phyloP scores from a whole-genome alignment of 768 basidiomycete genomes.

The Hygrophorus pudorinus region DNA sequence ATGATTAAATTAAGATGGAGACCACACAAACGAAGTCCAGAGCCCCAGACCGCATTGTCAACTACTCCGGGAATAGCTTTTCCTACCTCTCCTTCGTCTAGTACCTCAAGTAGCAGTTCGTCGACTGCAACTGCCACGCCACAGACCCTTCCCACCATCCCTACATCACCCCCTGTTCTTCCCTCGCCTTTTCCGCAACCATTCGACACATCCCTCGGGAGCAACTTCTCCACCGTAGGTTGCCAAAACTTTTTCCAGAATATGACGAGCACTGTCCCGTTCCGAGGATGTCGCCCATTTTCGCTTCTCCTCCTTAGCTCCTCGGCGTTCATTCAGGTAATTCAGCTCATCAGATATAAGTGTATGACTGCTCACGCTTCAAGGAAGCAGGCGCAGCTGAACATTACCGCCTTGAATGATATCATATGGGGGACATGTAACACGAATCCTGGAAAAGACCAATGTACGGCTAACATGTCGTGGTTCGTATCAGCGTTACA shows the following conservation, averaged over 20 bases:
- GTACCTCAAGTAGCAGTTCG: conserved; percentile 6
- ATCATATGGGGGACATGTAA: conserved; percentile 79
- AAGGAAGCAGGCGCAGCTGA: conserved; percentile 44
- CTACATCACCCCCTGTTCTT: conserved; percentile 37
- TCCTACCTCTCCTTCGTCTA: conserved; percentile 7
- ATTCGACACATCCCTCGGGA: conserved; percentile 50
- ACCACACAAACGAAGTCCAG: conserved; percentile 32
- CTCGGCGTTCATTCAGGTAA: conserved; percentile 41
- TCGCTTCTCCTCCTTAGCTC: conserved; percentile 55
- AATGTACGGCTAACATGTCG: conserved; percentile 60
- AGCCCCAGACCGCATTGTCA: conserved; percentile 7
- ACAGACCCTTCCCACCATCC: conserved; percentile 35
- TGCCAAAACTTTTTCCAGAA: conserved; percentile 69
- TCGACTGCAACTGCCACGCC: conserved; percentile 17
- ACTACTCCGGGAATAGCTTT: conserved; percentile 7
- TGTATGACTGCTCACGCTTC: conserved; percentile 7
- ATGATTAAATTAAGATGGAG: conserved; percentile 24
- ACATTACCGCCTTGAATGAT: conserved; percentile 51
- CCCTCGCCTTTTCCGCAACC: conserved; percentile 76
- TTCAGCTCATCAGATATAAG: conserved; percentile 13
- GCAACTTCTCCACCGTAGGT: conserved; percentile 53
- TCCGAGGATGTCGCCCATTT: conserved; percentile 71
- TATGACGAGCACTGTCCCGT: conserved; percentile 53
- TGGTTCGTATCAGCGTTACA: conserved; percentile 46
- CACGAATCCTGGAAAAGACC: conserved; percentile 32